phyloP scores from a whole-genome alignment of 352 stramenopile genomes.

The Pythium monospermum region DNA sequence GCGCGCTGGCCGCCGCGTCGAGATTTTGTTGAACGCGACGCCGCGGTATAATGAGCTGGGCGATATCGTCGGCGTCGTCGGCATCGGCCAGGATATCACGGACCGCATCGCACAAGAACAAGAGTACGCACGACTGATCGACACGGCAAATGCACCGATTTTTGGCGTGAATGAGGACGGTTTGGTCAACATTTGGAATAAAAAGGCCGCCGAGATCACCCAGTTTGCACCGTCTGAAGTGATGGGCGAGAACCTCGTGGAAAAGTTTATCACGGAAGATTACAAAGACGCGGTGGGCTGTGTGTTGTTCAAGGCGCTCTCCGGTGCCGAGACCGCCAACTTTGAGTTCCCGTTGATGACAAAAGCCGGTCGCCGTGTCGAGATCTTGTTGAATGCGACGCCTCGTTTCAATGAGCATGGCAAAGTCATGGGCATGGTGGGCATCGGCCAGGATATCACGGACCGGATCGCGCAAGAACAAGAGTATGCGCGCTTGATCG shows the following conservation, averaged over 20 bases:
- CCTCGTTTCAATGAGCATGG: slow-evolving; percentile 81
- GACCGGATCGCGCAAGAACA: slow-evolving; percentile 84
- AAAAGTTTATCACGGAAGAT: slow-evolving; percentile 87
- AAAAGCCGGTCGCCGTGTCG: slow-evolving; percentile 69
- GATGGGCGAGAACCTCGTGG: slow-evolving; percentile 83
- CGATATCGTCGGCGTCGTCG: slow-evolving; percentile 77
- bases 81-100: slow-evolving; percentile 84
- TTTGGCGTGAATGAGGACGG: slow-evolving; percentile 84
- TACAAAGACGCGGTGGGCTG: slow-evolving; percentile 54
- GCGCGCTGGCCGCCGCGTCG: slow-evolving; percentile 58
- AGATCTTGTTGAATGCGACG: slow-evolving; percentile 85
- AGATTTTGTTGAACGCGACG: slow-evolving; percentile 79
- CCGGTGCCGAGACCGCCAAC: slow-evolving; percentile 65
- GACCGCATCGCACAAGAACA: slow-evolving; percentile 89
- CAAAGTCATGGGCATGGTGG: slow-evolving; percentile 77
- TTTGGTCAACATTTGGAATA: slow-evolving; percentile 89
- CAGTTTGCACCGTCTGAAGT: slow-evolving; percentile 88
- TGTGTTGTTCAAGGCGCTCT: slow-evolving; percentile 59
- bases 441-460: slow-evolving; percentile 84
- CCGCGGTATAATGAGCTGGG: slow-evolving; percentile 68
- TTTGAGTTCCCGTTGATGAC: slow-evolving; percentile 86
- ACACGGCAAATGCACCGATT: slow-evolving; percentile 88
- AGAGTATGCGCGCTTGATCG: slow-evolving; percentile 87
- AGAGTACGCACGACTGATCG: slow-evolving; percentile 83
- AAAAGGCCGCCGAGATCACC: slow-evolving; percentile 88